Base-by-base conservation (phyloP, 768 basidiomycete genomes). In the Podaxis mareebaensis region DNA sequence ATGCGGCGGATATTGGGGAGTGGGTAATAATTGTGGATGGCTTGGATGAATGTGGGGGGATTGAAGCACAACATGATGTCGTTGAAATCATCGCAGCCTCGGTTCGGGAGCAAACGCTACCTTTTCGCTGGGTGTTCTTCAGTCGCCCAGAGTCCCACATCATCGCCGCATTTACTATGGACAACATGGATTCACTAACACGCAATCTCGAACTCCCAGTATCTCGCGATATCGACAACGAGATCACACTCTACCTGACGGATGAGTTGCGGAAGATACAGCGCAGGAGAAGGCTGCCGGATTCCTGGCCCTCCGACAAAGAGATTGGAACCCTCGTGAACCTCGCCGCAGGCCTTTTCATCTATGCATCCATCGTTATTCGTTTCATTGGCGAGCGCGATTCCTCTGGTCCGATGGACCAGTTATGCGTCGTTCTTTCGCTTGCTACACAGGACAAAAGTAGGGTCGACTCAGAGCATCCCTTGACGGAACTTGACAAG, bases 141-240 rank as follows among this genome's bases (percentile, higher is more conserved):
- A 67, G 66, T 38, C 63, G 66, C 11, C 66, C 66, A 1, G 63
- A 64, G 38, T 24, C 42, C 28, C 56, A 64, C 52, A 36, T 67
- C 4, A 3, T 36, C 4, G 48, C 46, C 6, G 17, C 60, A 4
- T 62, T 64, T 39, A 20, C 20, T n/a, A 11, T 6, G 15, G 17
- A 44, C 2, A 5, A 10, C 24, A 33, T 46, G 6, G 20, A 24
- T 2, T 20, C 22, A 22, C 12, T 33, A 15, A 26, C 33, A 15
- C 24, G 17, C 11, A 1, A 22, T 3, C 22, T 67, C 12, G 15
- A 51, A 20, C 56, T 67, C 1, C 46, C 55, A 20, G 56, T 54
- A 17, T 61, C 42, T 6, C 57, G 61, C 28, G 56, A 64, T 10
- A 30, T 26, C 8, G 60, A 60, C 3, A 6, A 36, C n/a, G 63